Base-by-base conservation (phyloP, 2,329 filamentous ascomycete genomes). In the Aspergillus sp. region DNA sequence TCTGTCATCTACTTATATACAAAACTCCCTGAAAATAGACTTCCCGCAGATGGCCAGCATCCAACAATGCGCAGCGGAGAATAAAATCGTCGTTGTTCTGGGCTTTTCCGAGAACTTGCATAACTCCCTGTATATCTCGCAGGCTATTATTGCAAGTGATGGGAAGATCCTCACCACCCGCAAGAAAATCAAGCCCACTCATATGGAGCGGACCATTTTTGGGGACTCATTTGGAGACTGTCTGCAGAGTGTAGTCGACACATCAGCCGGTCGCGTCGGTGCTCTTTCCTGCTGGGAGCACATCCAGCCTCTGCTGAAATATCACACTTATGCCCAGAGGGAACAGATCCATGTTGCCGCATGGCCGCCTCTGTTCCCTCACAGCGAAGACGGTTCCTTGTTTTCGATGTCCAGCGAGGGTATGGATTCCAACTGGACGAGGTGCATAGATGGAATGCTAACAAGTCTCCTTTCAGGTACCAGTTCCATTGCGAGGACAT, bases 141-240 rank as follows among this genome's bases (percentile, higher is more conserved):
- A 84, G 62, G 75, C 74, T 3, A 73, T 83, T 7, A 80, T 84
- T 58, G 74, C 70, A 1, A 67, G 73, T 0, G 68, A 77, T 21
- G 81, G 81, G 1, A 72, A 79, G 25, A 47, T 83, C 9, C 57
- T 74, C 8, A 65, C 75, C 5, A 71, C 77, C 48, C 77, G 81
- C 5, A 75, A 80, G 19, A 85, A 85, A 70, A 73, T 84, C 64
- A 85, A 85, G 67, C 78, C 82, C 0, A 85, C 81, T 0, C 81
- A 84, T 56, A 80, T 85, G 74, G 82, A 85, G 67, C 76, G 81
- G 0, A 81, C 80, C 2, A 63, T 84, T 15, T 85, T 80, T 30
- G 82, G 82, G 1, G 82, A 85, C 41, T 78, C 77, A 0, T 68
- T 70, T 0, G 78, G 74, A 0, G 66, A 74, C 3, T 76, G 73